Evolutionary conservation across 2,329 filamentous ascomycete species (phyloP).

Genomic region (Ophiosphaerella herpotricha): DNA sequence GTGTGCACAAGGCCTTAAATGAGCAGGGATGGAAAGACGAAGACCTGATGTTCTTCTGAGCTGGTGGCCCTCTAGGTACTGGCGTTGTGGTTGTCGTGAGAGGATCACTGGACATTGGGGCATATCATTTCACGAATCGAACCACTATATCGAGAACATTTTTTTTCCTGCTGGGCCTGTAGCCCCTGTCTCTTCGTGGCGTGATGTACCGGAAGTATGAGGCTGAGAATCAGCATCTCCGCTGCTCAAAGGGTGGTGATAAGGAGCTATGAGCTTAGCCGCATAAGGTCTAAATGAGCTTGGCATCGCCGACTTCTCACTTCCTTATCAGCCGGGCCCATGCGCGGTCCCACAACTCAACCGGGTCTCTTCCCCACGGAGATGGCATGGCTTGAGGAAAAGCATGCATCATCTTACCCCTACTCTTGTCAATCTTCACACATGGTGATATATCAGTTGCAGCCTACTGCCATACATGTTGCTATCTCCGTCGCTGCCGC

Average conservation of each 20-base stretch:
- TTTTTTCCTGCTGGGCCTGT: not conserved
- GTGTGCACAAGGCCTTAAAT: constrained; percentile 60
- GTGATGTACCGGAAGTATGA: not conserved
- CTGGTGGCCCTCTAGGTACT: not conserved
- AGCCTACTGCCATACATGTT: no score
- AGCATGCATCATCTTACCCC: constrained; percentile 1
- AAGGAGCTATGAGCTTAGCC: constrained; percentile 3
- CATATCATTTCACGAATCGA: not conserved
- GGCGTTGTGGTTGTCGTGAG: not conserved
- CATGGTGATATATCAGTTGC: no score
- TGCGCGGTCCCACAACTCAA: constrained; percentile 6
- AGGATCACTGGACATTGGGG: not conserved
- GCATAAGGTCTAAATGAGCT: constrained; percentile 15
- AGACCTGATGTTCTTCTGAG: constrained; percentile 75
- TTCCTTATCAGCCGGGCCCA: constrained; percentile 29
- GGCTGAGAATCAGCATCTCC: constrained; percentile 17
- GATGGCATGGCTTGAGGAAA: constrained; percentile 10
- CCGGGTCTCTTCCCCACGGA: constrained; percentile 30
- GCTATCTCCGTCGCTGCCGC: constrained; percentile 3
- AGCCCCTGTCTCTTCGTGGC: not conserved
- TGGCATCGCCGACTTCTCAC: constrained; percentile 17
- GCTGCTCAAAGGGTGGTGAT: constrained; percentile 4
- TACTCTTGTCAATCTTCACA: no score
- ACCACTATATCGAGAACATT: not conserved
- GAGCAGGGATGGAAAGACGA: constrained; percentile 73